Evolutionary conservation across 768 basidiomycete genomes (phyloP), one percentile per base, ranked within the genome.

Genomic region (Boletus vinaceobasis): DNA sequence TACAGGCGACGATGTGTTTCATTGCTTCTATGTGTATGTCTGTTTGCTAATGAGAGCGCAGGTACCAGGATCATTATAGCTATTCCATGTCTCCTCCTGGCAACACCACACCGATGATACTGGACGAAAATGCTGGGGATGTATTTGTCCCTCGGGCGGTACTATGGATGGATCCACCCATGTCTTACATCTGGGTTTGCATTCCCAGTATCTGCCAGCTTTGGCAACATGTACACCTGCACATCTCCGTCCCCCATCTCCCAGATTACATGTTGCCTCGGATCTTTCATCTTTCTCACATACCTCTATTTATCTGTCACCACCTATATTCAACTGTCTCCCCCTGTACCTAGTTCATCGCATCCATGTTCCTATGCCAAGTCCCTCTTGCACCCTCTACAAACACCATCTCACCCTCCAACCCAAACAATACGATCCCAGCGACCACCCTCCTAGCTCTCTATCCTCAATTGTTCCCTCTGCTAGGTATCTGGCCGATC

Each of bases 401-500:
- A 32, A 69, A 69, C 57, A 73, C 69, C 26, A 71, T 75, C 55
- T 71, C 77, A 0, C 73, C 70, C 13, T 55, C 60, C 46, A 51
- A 87, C 66, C 81, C 90, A 1, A 79, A 83, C 1, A 61, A 75
- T 3, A 73, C 84, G 2, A 77, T 93, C 36, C 72, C 82, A 0
- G 73, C 80, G 0, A 73, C 80, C 8, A 67, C 75, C 3, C 77
- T 87, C 53, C 79, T 96, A 39, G 77, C 86, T 0, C 84, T 87
- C 0, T 87, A 80, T 57, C 85, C 21, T 75, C 82, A 21, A 79
- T 95, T 49, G 78, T 83, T 15, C 85, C 88, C 4, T 82, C 84
- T 19, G 73, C 84, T 0, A 65, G 76, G 1, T 97, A 97, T 70
- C 78, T 92, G 29, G 67, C 76, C 4, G 89, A 94, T 62, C 88